Percentiles rank a stretch among this genome's conserved stretches.
Conservation (phyloP, 2,329 filamentous ascomycete species). For the Didymosphaeria variabile region DNA sequence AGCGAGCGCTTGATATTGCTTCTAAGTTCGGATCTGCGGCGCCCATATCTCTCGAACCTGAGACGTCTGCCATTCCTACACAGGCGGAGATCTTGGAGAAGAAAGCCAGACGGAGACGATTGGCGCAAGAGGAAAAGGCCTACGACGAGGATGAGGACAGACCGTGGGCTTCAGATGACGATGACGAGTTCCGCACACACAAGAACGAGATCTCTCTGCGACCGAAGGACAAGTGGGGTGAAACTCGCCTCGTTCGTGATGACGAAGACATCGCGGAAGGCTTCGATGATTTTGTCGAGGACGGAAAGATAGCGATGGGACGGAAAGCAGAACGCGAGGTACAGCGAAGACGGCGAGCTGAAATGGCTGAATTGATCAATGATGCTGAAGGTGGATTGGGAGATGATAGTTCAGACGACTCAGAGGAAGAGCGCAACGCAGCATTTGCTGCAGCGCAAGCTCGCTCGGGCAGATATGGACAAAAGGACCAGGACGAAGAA, state of each 20-base stretch:
- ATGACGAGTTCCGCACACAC: constrained; percentile 51
- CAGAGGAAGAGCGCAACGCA: constrained; percentile 70
- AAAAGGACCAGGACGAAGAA: constrained; percentile 55
- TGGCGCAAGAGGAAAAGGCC: constrained; percentile 75
- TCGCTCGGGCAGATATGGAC: constrained; percentile 81
- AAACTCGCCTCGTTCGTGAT: constrained; percentile 79
- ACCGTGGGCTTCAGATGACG: constrained; percentile 52
- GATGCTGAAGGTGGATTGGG: constrained; percentile 75
- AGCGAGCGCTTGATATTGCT: constrained; percentile 56
- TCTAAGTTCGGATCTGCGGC: constrained; percentile 66
- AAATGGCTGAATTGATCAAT: constrained; percentile 85
- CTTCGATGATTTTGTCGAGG: constrained; percentile 90
- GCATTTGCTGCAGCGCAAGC: constrained; percentile 91
- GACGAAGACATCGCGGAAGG: constrained; percentile 94
- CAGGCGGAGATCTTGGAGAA: constrained; percentile 89
- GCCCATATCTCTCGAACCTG: constrained; percentile 33
- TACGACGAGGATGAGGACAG: constrained; percentile 61
- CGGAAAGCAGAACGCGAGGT: constrained; percentile 80
- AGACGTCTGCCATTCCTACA: constrained; percentile 70
- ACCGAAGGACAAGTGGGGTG: constrained; percentile 67
- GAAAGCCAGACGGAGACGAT: constrained; percentile 84
- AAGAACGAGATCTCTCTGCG: constrained; percentile 58
- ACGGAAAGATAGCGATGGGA: constrained; percentile 81
- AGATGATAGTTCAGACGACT: constrained; percentile 75
- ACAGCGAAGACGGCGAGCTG: constrained; percentile 69